These are phyloP conservation scores for Claviceps paspali DNA, from an alignment of 2,329 filamentous ascomycete species.

Conservation along the genomic window DNA sequence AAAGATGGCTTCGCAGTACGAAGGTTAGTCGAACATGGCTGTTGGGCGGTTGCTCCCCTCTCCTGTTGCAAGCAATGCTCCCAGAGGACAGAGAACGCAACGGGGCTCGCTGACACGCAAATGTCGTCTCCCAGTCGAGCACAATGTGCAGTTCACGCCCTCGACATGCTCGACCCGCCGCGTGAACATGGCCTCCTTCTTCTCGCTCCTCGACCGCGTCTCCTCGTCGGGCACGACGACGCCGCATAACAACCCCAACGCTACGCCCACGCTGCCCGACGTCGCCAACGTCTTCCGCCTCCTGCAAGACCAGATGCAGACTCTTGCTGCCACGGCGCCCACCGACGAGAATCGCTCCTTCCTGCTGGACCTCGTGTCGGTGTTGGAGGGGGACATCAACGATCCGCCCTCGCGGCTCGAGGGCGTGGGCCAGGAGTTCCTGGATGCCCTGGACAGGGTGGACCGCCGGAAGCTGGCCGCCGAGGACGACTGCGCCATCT, in stretches of 20 bases:
- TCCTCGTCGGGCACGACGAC: constrained; percentile 19
- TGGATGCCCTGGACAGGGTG: constrained; percentile 45
- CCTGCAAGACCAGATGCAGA: constrained; percentile 42
- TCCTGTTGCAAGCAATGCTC: too few relatives aligned
- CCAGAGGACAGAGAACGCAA: neutral
- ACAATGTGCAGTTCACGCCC: constrained; percentile 38
- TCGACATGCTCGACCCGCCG: constrained; percentile 31
- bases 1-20: constrained; percentile 42
- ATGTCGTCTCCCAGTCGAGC: constrained; percentile 43
- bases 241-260: constrained; percentile 38
- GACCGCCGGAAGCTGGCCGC: constrained; percentile 29
- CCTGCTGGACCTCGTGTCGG: constrained; percentile 31
- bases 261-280: constrained; percentile 45
- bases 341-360: constrained; percentile 32
- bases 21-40: too few relatives aligned
- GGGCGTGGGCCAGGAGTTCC: constrained; percentile 43
- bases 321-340: constrained; percentile 33
- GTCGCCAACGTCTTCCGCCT: constrained; percentile 41
- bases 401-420: constrained; percentile 34
- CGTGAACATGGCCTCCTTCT: constrained; percentile 50
- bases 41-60: too few relatives aligned
- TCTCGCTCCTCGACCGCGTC: constrained; percentile 40
- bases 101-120: neutral
- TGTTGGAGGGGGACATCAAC: constrained; percentile 34
- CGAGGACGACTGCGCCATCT: constrained; percentile 46